Evolutionary conservation across 176 grass and related monocot genomes (phyloP).

Genomic region (Oryza meyeriana): DNA sequence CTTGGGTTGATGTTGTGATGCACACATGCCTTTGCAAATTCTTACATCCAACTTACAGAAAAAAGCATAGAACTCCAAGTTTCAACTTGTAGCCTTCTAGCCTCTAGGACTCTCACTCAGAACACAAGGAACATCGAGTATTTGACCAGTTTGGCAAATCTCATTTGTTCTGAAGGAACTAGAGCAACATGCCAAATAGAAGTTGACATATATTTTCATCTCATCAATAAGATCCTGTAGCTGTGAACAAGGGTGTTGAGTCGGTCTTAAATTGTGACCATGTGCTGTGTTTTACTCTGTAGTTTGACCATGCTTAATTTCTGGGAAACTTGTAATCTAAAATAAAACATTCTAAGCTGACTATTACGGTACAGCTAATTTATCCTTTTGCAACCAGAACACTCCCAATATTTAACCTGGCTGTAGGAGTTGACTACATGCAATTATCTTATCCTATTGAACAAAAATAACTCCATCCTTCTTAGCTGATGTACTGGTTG

Average conservation of each 20-base stretch:
- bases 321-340: not conserved
- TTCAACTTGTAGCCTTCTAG: too few species aligned
- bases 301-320: not conserved
- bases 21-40: not conserved
- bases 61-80: not conserved
- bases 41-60: not conserved
- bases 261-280: not conserved
- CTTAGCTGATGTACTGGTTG: slow-evolving; percentile 2
- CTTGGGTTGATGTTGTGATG: not conserved
- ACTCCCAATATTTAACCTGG: not conserved
- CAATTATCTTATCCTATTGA: not conserved
- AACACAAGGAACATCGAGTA: not conserved
- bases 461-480: not conserved
- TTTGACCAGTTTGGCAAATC: not conserved
- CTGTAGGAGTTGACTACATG: not conserved
- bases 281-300: not conserved
- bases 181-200: not conserved
- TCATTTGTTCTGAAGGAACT: not conserved
- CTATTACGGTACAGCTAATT: not conserved
- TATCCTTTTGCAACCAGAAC: not conserved
- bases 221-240: too few species aligned
- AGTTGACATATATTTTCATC: not conserved
- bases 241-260: not conserved
- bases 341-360: not conserved
- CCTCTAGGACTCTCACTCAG: not conserved